These are phyloP conservation scores for Colletotrichum eremochloae DNA, from an alignment of 2,329 filamentous ascomycete genomes.

Conservation along the genomic window DNA sequence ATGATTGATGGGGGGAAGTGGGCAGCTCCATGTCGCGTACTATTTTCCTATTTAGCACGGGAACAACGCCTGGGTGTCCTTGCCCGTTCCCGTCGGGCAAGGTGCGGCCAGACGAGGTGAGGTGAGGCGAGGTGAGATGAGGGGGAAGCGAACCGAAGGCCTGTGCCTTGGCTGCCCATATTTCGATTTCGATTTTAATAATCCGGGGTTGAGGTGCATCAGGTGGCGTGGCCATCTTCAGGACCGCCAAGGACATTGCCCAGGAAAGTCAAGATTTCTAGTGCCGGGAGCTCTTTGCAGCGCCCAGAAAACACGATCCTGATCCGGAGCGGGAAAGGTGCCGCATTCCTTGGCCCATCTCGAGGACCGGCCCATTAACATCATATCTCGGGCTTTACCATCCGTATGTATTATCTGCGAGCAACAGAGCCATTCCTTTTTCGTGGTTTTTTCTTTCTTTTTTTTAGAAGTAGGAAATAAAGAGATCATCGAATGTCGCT, in stretches of 20 bases:
- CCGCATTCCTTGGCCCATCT: slow-evolving; percentile 29
- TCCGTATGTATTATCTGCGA: background rate
- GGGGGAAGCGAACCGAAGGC: slow-evolving; percentile 1
- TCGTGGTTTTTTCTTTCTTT: background rate
- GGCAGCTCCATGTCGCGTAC: slow-evolving; percentile 6
- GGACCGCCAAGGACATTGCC: slow-evolving; percentile 2
- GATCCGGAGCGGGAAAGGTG: slow-evolving; percentile 8
- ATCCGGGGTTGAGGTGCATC: background rate
- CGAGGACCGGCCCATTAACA: slow-evolving; percentile 19
- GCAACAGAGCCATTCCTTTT: background rate
- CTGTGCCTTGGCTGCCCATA: background rate
- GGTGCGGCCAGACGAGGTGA: background rate
- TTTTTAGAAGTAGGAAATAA: background rate
- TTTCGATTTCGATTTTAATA: background rate
- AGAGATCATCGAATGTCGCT: background rate
- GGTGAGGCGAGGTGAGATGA: background rate
- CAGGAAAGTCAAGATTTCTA: slow-evolving; percentile 29
- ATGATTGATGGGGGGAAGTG: background rate
- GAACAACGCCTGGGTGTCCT: slow-evolving; percentile 6
- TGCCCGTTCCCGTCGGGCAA: background rate
- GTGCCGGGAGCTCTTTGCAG: slow-evolving; percentile 10
- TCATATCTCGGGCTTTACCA: background rate
- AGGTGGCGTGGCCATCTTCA: background rate
- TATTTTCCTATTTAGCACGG: background rate
- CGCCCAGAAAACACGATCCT: slow-evolving; percentile 23